A percentile compares a stretch with the other conserved stretches of the same genome.
phyloP scores from a whole-genome alignment of 768 basidiomycete genomes.

The Tylopilus sp. region DNA sequence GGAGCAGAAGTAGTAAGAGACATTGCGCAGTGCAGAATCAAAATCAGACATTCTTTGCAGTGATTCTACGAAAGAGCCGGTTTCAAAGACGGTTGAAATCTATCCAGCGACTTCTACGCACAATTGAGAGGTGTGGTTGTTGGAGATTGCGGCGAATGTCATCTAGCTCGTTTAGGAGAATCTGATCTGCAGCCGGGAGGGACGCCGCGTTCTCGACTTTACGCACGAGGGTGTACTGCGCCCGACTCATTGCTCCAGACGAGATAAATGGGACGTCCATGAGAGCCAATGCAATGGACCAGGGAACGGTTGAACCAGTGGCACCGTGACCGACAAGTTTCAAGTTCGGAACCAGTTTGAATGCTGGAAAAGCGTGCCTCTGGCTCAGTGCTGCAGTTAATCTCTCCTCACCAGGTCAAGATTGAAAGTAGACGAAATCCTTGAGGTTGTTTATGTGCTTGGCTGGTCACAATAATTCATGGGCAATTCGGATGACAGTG shows the following conservation, averaged over 20 bases:
- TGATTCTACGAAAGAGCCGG: slow-evolving; percentile 43
- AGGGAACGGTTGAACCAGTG: neutral
- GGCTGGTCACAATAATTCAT: slow-evolving; percentile 4
- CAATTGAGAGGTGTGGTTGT: slow-evolving; percentile 48
- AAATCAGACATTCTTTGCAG: slow-evolving; percentile 62
- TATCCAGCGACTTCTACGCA: slow-evolving; percentile 35
- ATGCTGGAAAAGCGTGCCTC: slow-evolving; percentile 12
- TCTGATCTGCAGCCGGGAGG: slow-evolving; percentile 55
- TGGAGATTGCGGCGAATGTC: slow-evolving; percentile 51
- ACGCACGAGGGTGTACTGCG: slow-evolving; percentile 73
- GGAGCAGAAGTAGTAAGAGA: slow-evolving; percentile 40
- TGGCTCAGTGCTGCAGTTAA: slow-evolving; percentile 13
- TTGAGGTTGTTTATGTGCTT: neutral
- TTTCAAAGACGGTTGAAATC: slow-evolving; percentile 6
- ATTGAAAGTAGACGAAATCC: neutral
- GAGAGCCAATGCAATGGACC: neutral
- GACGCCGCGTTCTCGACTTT: slow-evolving; percentile 64
- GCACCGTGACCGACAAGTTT: neutral
- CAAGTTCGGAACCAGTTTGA: neutral
- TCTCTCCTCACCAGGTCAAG: neutral
- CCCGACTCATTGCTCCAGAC: slow-evolving; percentile 73
- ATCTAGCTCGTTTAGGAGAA: slow-evolving; percentile 57
- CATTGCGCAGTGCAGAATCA: slow-evolving; percentile 69
- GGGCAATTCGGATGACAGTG: neutral
- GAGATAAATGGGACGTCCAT: slow-evolving; percentile 81